phyloP scores from a whole-genome alignment of 2,329 filamentous ascomycete genomes.

The Penicillium sp. region DNA sequence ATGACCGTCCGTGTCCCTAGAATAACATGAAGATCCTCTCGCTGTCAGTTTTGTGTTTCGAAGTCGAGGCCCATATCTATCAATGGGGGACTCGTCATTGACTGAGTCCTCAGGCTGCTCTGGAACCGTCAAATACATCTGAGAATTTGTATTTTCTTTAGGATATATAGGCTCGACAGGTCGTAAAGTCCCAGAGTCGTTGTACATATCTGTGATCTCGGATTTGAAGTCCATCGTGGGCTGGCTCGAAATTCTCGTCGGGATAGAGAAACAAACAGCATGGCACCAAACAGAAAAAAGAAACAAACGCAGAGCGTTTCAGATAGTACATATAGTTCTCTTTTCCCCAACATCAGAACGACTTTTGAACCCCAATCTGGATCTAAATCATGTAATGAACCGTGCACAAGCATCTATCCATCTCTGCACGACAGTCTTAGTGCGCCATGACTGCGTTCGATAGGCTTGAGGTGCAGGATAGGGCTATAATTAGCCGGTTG shows the following conservation, averaged over 20 bases:
- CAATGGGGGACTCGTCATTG: slow-evolving; percentile 8
- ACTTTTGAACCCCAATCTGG: background rate
- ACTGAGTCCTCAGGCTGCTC: background rate
- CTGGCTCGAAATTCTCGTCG: background rate
- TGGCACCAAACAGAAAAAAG: background rate
- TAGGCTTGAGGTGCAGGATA: background rate
- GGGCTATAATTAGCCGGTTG: background rate
- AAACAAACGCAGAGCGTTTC: background rate
- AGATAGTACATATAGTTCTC: background rate
- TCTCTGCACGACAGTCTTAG: background rate
- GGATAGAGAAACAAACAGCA: background rate
- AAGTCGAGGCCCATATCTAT: slow-evolving; percentile 3
- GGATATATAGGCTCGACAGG: background rate
- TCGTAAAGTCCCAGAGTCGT: background rate
- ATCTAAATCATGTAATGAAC: background rate
- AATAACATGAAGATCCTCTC: slow-evolving; percentile 8
- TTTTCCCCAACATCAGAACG: background rate
- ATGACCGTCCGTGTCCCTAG: background rate
- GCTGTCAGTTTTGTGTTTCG: background rate
- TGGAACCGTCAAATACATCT: background rate
- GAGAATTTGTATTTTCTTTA: background rate
- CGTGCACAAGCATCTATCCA: background rate
- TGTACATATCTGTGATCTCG: background rate
- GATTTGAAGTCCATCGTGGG: background rate
- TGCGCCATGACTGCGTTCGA: background rate